phyloP scores from a whole-genome alignment of 371 early-diverging fungal species.

The Phascolomyces articulosus region DNA sequence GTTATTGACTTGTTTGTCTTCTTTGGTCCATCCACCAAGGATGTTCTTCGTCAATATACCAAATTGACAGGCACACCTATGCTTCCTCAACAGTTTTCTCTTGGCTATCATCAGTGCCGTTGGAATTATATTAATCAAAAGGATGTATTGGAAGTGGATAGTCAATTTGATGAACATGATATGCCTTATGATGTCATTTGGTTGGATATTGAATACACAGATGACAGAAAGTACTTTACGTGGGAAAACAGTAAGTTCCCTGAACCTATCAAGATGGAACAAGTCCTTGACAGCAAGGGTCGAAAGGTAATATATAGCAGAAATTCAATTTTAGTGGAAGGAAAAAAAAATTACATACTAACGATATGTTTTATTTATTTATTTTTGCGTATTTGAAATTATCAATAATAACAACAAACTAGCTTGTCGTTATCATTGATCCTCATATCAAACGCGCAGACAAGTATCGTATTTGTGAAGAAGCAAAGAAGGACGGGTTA shows the following conservation, averaged over 20 bases:
- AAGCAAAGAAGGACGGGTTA: conserved; percentile 72
- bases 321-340: no score
- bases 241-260: conserved; percentile 92
- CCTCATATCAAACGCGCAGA: conserved; percentile 94
- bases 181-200: conserved; percentile 95
- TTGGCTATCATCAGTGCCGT: conserved; percentile 93
- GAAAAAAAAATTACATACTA: not conserved
- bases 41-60: conserved; percentile 76
- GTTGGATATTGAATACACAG: conserved; percentile 95
- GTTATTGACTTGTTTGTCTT: conserved; percentile 91
- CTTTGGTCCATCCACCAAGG: conserved; percentile 76
- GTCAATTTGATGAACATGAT: conserved; percentile 79
- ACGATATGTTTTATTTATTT: no score
- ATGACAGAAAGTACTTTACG: conserved; percentile 89
- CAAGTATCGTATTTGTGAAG: conserved; percentile 75
- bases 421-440: conserved; percentile 95
- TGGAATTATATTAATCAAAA: conserved; percentile 91
- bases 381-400: no score
- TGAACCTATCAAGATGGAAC: conserved; percentile 86
- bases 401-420: no score
- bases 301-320: conserved; percentile 75
- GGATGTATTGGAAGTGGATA: conserved; percentile 83
- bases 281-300: conserved; percentile 69
- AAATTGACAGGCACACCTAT: conserved; percentile 80
- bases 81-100: conserved; percentile 89